Percentiles rank a stretch among this genome's conserved stretches.
These are phyloP conservation scores for Saccharomycopsis olivae DNA, from an alignment of 805 yeast genomes.

Conservation along the genomic window DNA sequence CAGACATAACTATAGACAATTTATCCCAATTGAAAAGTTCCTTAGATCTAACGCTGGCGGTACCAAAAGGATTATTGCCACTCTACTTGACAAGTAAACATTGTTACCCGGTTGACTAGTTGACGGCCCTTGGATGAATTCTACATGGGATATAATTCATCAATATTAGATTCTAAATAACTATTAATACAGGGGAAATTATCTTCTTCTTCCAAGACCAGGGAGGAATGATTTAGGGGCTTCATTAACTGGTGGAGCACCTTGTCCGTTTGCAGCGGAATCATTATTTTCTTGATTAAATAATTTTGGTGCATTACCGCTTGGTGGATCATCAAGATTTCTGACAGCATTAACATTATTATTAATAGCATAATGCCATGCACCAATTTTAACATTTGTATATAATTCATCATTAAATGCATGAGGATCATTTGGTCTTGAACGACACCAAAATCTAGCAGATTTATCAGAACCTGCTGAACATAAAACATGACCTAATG, in stretches of 20 bases:
- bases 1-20: constrained; percentile 6
- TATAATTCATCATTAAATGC: constrained; percentile 77
- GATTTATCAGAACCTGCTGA: constrained; percentile 93
- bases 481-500: constrained; percentile 82
- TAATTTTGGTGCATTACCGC: not conserved
- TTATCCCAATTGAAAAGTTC: too few species aligned
- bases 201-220: not conserved
- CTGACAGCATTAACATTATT: constrained; percentile 25
- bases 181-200: too few species aligned
- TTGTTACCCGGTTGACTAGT: too few species aligned
- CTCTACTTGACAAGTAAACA: too few species aligned
- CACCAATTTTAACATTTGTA: constrained; percentile 49
- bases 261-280: not conserved
- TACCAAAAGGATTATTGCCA: too few species aligned
- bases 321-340: not conserved
- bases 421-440: constrained; percentile 80
- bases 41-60: too few species aligned
- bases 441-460: constrained; percentile 89
- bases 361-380: constrained; percentile 41
- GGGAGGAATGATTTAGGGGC: not conserved
- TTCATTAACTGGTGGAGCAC: not conserved
- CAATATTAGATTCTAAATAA: too few species aligned
- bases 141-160: too few species aligned
- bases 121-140: too few species aligned
- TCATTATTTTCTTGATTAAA: not conserved